These are phyloP conservation scores for Stygiomarasmius scandens DNA, from an alignment of 1,284 basidiomycete genomes.

Conservation along the genomic window DNA sequence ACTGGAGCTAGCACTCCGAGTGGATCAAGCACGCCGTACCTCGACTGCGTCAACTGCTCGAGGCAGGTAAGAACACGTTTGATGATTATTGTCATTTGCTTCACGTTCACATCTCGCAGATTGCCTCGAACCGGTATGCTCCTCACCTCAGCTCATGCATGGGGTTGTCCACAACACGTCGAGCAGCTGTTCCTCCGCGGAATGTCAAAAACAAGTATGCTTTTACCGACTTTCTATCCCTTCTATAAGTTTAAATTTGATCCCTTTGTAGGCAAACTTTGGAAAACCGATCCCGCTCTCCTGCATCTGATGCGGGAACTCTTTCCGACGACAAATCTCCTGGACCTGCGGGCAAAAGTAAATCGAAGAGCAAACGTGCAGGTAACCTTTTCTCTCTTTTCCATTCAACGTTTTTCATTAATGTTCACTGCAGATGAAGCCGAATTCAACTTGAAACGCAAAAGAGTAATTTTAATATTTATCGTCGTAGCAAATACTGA, in stretches of 20 bases:
- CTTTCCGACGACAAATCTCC: slow-evolving; percentile 57
- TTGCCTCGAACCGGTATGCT: slow-evolving; percentile 89
- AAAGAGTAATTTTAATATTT: slow-evolving; percentile 50
- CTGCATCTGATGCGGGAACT: slow-evolving; percentile 63
- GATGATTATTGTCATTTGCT: background rate
- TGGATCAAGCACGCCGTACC: slow-evolving; percentile 64
- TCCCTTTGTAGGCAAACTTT: slow-evolving; percentile 49
- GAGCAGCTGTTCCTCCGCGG: slow-evolving; percentile 61
- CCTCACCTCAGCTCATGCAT: slow-evolving; percentile 85
- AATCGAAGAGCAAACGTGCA: slow-evolving; percentile 56
- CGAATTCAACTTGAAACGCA: slow-evolving; percentile 67
- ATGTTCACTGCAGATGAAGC: slow-evolving; percentile 56
- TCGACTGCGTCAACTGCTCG: slow-evolving; percentile 83
- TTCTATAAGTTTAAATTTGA: background rate
- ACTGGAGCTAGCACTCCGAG: slow-evolving; percentile 56
- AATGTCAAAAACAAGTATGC: slow-evolving; percentile 71
- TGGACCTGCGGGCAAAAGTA: slow-evolving; percentile 52
- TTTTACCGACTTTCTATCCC: slow-evolving; percentile 2
- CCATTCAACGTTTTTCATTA: slow-evolving; percentile 18
- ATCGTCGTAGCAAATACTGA: slow-evolving; percentile 9
- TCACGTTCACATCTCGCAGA: slow-evolving; percentile 45
- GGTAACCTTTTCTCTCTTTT: slow-evolving; percentile 30
- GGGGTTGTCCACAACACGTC: slow-evolving; percentile 71
- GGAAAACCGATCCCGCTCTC: slow-evolving; percentile 69
- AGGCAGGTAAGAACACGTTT: slow-evolving; percentile 53